Conservation (phyloP, 148 eudicot species). For the Spergularia marina region DNA sequence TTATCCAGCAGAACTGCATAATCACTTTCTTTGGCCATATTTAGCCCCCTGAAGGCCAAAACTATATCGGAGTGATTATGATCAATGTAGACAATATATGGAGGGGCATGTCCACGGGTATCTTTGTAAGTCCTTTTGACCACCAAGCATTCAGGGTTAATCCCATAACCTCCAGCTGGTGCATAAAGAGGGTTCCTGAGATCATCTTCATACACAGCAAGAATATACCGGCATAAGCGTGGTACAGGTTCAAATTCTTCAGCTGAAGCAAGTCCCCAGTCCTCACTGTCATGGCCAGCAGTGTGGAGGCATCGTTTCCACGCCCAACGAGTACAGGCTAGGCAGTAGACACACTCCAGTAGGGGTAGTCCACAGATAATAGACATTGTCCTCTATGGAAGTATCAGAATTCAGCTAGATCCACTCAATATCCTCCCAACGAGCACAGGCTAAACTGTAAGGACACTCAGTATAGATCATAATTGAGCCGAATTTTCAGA, state of each 20-base stretch:
- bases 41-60: constrained; percentile 81
- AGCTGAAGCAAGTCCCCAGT: constrained; percentile 77
- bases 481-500: not conserved
- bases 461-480: no score
- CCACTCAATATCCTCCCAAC: no score
- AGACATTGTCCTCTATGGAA: constrained; percentile 48
- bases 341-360: constrained; percentile 85
- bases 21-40: constrained; percentile 83
- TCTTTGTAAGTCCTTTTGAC: constrained; percentile 58
- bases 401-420: constrained; percentile 19
- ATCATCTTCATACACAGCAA: constrained; percentile 88
- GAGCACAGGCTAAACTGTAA: no score
- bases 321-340: constrained; percentile 90
- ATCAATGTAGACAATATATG: constrained; percentile 77
- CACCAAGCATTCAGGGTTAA: constrained; percentile 53
- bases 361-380: constrained; percentile 74
- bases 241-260: constrained; percentile 95
- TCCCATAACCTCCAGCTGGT: constrained; percentile 85
- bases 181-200: constrained; percentile 62
- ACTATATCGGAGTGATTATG: constrained; percentile 78
- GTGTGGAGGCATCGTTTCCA: constrained; percentile 85
- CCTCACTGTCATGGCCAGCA: constrained; percentile 86
- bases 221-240: constrained; percentile 69
- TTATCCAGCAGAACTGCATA: constrained; percentile 83
- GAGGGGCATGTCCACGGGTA: constrained; percentile 63